A percentile compares a stretch with the other conserved stretches of the same genome.
phyloP scores from a whole-genome alignment of 2,329 filamentous ascomycete species.

The Xylaria sp. region DNA sequence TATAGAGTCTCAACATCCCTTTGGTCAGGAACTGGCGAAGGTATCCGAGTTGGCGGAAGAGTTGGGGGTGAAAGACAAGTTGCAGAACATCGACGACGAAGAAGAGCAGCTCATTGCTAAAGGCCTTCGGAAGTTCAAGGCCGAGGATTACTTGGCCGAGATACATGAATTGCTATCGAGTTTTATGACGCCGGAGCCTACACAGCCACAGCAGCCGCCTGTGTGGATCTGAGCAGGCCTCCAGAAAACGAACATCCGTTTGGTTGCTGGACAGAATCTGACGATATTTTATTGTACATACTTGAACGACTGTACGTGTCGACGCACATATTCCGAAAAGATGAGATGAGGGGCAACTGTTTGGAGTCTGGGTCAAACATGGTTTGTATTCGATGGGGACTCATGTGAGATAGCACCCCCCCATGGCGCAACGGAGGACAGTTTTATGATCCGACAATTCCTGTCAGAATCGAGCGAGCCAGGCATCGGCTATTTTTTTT shows the following conservation, averaged over 20 bases:
- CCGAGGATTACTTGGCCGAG: slow-evolving; percentile 85
- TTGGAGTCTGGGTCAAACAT: slow-evolving; percentile 29
- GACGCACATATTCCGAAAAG: slow-evolving; percentile 32
- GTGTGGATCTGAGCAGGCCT: slow-evolving; percentile 60
- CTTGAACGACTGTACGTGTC: slow-evolving; percentile 41
- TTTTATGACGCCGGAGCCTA: slow-evolving; percentile 61
- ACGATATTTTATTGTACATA: slow-evolving; percentile 50
- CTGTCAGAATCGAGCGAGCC: slow-evolving; percentile 5
- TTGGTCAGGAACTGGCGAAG: slow-evolving; percentile 88
- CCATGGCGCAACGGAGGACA: slow-evolving; percentile 23
- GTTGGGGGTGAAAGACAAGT: slow-evolving; percentile 71
- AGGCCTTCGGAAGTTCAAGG: slow-evolving; percentile 77
- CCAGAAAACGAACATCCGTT: slow-evolving; percentile 22
- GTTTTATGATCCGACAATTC: slow-evolving; percentile 8
- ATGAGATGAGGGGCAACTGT: slow-evolving; percentile 21
- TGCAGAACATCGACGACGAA: slow-evolving; percentile 77
- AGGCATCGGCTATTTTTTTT: slow-evolving; percentile 22
- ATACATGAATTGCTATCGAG: slow-evolving; percentile 74
- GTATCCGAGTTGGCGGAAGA: slow-evolving; percentile 94
- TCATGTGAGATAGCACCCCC: slow-evolving; percentile 6
- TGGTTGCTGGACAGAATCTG: slow-evolving; percentile 29
- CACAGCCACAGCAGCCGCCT: slow-evolving; percentile 48
- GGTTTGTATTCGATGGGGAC: slow-evolving; percentile 11
- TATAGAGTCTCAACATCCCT: slow-evolving; percentile 65
- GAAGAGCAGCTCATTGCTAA: slow-evolving; percentile 73